Evolutionary conservation across 1,284 basidiomycete species (phyloP).

Genomic region (Mycosarcoma mackinlayi): DNA sequence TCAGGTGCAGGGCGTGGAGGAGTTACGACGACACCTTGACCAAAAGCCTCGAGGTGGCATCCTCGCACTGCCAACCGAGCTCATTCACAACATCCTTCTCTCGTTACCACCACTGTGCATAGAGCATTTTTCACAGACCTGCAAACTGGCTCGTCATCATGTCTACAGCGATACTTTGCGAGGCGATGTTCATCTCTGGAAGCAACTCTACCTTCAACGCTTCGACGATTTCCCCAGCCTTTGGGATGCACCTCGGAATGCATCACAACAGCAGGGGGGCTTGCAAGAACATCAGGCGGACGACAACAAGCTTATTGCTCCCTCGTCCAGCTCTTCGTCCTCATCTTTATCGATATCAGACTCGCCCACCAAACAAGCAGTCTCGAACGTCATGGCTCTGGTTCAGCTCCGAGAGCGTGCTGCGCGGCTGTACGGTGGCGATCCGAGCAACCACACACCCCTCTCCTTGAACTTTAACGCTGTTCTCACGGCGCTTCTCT

Average conservation of each 20-base stretch:
- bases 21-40: not conserved
- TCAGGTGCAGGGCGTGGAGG: not conserved
- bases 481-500: constrained; percentile 35
- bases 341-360: not conserved
- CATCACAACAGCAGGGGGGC: not conserved
- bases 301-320: not conserved
- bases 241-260: constrained; percentile 8
- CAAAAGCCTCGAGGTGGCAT: constrained; percentile 10
- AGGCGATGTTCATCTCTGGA: constrained; percentile 43
- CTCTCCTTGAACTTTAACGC: constrained; percentile 35
- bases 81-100: constrained; percentile 36
- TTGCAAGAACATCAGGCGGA: not conserved
- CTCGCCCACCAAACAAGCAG: not conserved
- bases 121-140: constrained; percentile 46
- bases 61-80: constrained; percentile 36
- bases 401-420: constrained; percentile 45
- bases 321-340: constrained; percentile 11
- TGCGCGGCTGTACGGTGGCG: constrained; percentile 18
- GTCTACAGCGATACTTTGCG: constrained; percentile 21
- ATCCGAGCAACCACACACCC: constrained; percentile 13
- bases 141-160: constrained; percentile 37
- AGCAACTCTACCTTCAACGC: constrained; percentile 36
- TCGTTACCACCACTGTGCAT: constrained; percentile 34
- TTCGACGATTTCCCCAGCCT: constrained; percentile 27
- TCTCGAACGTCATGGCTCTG: constrained; percentile 32